These are phyloP conservation scores for Scytalidium sp. DNA, from an alignment of 2,329 filamentous ascomycete genomes.

Conservation along the genomic window DNA sequence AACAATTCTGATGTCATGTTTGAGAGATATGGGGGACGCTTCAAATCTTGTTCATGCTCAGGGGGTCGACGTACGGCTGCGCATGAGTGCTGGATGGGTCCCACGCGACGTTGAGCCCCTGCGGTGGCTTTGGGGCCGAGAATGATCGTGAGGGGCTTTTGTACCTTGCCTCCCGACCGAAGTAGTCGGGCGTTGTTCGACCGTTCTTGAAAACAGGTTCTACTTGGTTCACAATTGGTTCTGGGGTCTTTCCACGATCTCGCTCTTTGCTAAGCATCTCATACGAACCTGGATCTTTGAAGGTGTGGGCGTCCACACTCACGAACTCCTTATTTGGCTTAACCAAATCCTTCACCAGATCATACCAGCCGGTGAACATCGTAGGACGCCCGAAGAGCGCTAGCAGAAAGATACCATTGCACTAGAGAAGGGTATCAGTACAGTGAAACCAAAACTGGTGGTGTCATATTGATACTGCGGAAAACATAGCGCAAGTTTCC, in stretches of 20 bases:
- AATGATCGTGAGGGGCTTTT: constrained; percentile 44
- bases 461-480: too few species aligned
- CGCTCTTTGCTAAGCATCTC: constrained; percentile 65
- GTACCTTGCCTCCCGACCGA: constrained; percentile 42
- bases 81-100: constrained; percentile 21
- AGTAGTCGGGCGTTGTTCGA: constrained; percentile 32
- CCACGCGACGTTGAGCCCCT: constrained; percentile 13
- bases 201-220: constrained; percentile 23
- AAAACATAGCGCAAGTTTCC: too few species aligned
- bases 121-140: constrained; percentile 41
- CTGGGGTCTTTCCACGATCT: constrained; percentile 25
- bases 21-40: not conserved
- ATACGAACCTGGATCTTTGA: constrained; percentile 67
- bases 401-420: constrained; percentile 83
- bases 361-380: constrained; percentile 83
- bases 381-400: constrained; percentile 77
- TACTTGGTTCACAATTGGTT: constrained; percentile 15
- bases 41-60: constrained; percentile 27
- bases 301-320: constrained; percentile 69
- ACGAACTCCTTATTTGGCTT: constrained; percentile 76
- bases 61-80: constrained; percentile 21
- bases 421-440: constrained; percentile 40
- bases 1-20: not conserved
- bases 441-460: constrained; percentile 6
- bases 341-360: constrained; percentile 52